phyloP scores from a whole-genome alignment of 192 early-diverging fungal species.

The Umbelopsis isabellina region DNA sequence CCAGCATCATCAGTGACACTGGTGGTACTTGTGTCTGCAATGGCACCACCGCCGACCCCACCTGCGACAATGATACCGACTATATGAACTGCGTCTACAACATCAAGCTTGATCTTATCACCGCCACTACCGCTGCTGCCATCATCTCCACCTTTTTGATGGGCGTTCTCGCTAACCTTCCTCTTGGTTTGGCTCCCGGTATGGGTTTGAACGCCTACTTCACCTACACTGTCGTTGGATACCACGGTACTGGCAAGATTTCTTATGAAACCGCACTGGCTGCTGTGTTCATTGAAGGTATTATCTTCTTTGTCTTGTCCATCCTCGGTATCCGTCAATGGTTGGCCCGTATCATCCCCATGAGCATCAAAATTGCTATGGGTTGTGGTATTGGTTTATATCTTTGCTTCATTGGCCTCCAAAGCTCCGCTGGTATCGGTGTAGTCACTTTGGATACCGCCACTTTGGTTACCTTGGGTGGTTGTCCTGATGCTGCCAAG shows the following conservation, averaged over 20 bases:
- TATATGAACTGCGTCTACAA: slow-evolving; percentile 68
- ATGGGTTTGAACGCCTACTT: slow-evolving; percentile 87
- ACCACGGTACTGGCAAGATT: slow-evolving; percentile 78
- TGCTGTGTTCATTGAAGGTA: slow-evolving; percentile 82
- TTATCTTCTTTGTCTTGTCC: slow-evolving; percentile 78
- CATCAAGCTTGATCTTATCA: slow-evolving; percentile 72
- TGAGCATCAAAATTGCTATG: slow-evolving; percentile 73
- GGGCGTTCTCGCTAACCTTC: slow-evolving; percentile 73
- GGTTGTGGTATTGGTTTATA: slow-evolving; percentile 80
- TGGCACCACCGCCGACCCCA: slow-evolving; percentile 51
- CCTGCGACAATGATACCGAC: slow-evolving; percentile 57
- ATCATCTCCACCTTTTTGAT: slow-evolving; percentile 69
- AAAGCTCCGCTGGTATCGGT: slow-evolving; percentile 82
- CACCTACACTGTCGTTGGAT: slow-evolving; percentile 83
- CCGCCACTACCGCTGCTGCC: slow-evolving; percentile 69
- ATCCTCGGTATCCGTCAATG: slow-evolving; percentile 80
- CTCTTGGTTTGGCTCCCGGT: slow-evolving; percentile 78
- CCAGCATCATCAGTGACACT: slow-evolving; percentile 73
- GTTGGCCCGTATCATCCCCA: slow-evolving; percentile 74
- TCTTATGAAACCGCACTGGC: slow-evolving; percentile 68
- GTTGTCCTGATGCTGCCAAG: slow-evolving; percentile 59
- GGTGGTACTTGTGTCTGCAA: slow-evolving; percentile 81
- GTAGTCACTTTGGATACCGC: slow-evolving; percentile 62
- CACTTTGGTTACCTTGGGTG: slow-evolving; percentile 70
- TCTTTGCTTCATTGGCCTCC: slow-evolving; percentile 78